Base-by-base conservation (phyloP, 176 grass and related monocot species). In the Areca catechu region DNA sequence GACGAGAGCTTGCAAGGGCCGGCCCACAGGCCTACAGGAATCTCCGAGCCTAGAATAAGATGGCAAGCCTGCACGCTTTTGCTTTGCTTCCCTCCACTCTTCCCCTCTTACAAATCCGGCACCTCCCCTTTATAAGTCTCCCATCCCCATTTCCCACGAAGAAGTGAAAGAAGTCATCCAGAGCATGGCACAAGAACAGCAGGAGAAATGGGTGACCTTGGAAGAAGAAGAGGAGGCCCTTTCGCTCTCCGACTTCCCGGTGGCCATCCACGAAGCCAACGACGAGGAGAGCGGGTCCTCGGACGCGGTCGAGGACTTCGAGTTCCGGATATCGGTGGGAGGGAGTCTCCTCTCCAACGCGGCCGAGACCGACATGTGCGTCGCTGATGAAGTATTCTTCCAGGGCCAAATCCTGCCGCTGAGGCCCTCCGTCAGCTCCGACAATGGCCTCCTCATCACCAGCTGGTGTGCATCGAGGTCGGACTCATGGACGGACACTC, bases 321-420 rank as follows among this genome's bases (percentile, higher is more conserved):
- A 81, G 62, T 81, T 81, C 54, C 65, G 50, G 56, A 62, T 81
- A 34, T 81, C 71, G 19, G 18, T 69, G 15, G 56, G 56, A 19
- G 67, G 67, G 1, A 34, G 68, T 10, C 48, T 52, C 1, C n/a
- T 30, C 19, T 17, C 20, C 15, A 53, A 43, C 12, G 65, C 48
- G 1, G 24, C 29, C 3, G 57, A 24, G 12, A 28, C 51, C 7
- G 79, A 76, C 65, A 82, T 82, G 72, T 82, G 79, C 66, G 62
- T 49, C 0, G 77, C 77, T 0, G 77, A 80, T 20, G 55, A 73
- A 27, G 69, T 80, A 16, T 80, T 80, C 60, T 71, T 22, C 16
- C 59, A 80, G 1, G 77, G 77, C 17, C 63, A 57, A 50, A 80
- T 80, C 53, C 62, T 80, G 20, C 77, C 77, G 12, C 67, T 82